Evolutionary conservation across 2,329 filamentous ascomycete genomes (phyloP).

Genomic region (Ascocoryne sarcoides): DNA sequence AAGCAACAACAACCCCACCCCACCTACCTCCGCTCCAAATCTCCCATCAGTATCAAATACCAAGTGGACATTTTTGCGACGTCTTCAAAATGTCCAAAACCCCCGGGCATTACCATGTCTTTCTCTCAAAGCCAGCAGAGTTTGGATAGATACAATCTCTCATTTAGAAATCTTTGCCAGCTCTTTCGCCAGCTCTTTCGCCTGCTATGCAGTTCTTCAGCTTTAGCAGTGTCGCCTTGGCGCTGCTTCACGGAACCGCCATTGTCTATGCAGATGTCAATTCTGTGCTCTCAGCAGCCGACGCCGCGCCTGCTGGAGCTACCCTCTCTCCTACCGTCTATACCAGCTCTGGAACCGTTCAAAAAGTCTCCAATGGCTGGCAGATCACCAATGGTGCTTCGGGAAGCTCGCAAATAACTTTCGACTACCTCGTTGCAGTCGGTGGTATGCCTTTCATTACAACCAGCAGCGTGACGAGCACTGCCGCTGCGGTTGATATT

Average conservation of each 20-base stretch:
- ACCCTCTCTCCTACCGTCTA: not conserved
- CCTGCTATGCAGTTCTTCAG: not conserved
- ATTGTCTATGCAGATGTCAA: no score
- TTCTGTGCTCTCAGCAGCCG: no score
- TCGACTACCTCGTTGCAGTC: conserved; percentile 16
- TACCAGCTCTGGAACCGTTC: not conserved
- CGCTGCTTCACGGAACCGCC: not conserved
- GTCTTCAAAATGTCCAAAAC: not conserved
- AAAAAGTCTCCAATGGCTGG: not conserved
- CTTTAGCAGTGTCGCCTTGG: no score
- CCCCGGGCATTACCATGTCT: not conserved
- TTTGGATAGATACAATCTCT: not conserved
- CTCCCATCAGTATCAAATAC: not conserved
- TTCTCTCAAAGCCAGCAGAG: not conserved
- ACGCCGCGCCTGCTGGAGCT: not conserved
- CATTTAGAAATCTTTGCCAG: no score
- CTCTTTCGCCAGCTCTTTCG: not conserved
- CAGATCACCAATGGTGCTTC: conserved; percentile 2
- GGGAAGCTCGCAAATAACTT: conserved; percentile 12
- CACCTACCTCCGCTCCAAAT: no score
- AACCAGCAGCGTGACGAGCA: conserved; percentile 7
- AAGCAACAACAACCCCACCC: no score
- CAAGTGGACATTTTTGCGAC: not conserved
- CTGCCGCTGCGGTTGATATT: conserved; percentile 9
- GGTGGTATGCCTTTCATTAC: conserved; percentile 18